Base-by-base conservation (phyloP, 495 filamentous ascomycete species). In the Trichoderma reesei region DNA sequence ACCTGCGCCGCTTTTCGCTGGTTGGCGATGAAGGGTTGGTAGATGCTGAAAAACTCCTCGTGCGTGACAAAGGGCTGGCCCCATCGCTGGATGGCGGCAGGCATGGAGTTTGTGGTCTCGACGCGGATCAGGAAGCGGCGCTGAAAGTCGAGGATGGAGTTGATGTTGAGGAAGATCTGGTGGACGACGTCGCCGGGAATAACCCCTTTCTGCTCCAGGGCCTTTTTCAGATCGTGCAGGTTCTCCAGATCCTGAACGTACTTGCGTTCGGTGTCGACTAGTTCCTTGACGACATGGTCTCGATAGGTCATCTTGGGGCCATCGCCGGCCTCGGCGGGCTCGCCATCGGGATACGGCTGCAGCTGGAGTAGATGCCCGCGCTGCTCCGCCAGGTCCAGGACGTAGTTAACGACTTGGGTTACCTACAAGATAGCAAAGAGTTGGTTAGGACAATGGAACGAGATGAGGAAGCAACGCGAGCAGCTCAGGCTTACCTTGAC, bases 181-280 rank as follows among this genome's bases (percentile, higher is more conserved):
- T 98, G 94, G 34, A 96, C 87, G 16, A 86, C 83, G 74, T 98
- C 95, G 61, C 94, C 92, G 5, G 91, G 86, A 65, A 98, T 85
- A 41, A 91, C 84, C 46, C 91, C 91, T 59, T 88, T 90, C 68
- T 92, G 86, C 70, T 97, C 91, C 39, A 98, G 78, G 34, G 86
- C 85, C 69, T 90, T 94, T 79, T 97, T 97, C 64, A 98, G 84
- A 61, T 92, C 88, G 70, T 98, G 92, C 18, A 98, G 75, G 67
- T 92, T 92, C 71, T 98, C 93, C 36, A 98, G 79, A 77, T 98
- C 92, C 69, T 98, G 93, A n/a, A 98, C 95, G 67, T 98, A 98
- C 72, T 96, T 95, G 46, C 94, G 87, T 73, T 98, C 94, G 5
- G 93, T 98, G 68, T 90, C 89, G 59, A 98, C 85, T 59, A 98